A percentile compares a stretch with the other conserved stretches of the same genome.
phyloP scores from a whole-genome alignment of 352 stramenopile species.

The Globisporangium middletonii region DNA sequence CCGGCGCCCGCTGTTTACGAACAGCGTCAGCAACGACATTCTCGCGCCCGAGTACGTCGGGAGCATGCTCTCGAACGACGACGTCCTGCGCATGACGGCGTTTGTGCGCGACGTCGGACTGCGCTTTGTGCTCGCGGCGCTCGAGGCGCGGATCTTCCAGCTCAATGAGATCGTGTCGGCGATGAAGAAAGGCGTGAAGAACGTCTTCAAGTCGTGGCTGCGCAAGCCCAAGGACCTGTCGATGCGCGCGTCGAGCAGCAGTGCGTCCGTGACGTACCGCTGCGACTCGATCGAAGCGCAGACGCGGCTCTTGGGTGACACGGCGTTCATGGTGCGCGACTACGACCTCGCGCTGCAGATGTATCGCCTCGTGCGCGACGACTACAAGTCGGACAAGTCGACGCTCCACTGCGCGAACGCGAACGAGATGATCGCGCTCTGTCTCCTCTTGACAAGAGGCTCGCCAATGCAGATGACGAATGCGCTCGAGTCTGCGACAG shows the following conservation, averaged over 20 bases:
- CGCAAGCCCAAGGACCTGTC: constrained; percentile 82
- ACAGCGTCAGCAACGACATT: constrained; percentile 25
- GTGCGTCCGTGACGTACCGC: constrained; percentile 44
- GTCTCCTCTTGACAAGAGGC: constrained; percentile 68
- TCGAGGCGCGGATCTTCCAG: constrained; percentile 81
- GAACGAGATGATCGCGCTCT: constrained; percentile 88
- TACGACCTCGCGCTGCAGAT: constrained; percentile 87
- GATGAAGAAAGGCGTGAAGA: constrained; percentile 90
- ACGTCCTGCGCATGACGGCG: constrained; percentile 48
- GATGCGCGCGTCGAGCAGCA: constrained; percentile 16
- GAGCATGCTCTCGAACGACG: constrained; percentile 54
- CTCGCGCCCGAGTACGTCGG: constrained; percentile 26
- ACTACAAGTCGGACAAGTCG: constrained; percentile 89
- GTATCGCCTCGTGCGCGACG: constrained; percentile 87
- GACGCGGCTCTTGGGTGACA: constrained; percentile 85
- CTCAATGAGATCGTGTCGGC: constrained; percentile 87
- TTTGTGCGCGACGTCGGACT: constrained; percentile 79
- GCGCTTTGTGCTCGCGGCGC: constrained; percentile 67
- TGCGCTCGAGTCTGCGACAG: constrained; percentile 58
- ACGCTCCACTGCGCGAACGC: constrained; percentile 74
- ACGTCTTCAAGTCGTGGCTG: constrained; percentile 89
- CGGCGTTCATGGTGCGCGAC: constrained; percentile 86
- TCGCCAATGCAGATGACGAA: constrained; percentile 84
- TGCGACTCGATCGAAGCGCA: constrained; percentile 87
- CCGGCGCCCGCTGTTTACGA: constrained; percentile 37